Conservation (phyloP, 179 eudicot genomes). For the Carnegiea gigantea region DNA sequence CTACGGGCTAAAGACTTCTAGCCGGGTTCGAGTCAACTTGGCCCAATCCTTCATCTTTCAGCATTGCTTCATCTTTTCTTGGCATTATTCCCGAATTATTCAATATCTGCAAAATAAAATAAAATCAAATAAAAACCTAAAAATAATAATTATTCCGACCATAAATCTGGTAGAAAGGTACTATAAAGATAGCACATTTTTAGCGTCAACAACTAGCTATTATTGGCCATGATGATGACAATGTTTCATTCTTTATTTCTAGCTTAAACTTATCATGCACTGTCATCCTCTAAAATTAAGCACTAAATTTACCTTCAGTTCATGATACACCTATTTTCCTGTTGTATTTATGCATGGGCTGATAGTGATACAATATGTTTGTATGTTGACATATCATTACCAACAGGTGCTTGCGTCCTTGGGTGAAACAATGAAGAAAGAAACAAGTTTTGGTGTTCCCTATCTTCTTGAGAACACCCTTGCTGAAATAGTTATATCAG, state of each 20-base stretch:
- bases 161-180: no score
- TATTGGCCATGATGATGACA: constrained; percentile 93
- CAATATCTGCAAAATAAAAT: no score
- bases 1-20: no score
- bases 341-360: no score
- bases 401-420: constrained; percentile 83
- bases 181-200: no score
- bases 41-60: no score
- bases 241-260: constrained; percentile 43
- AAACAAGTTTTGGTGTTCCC: constrained; percentile 93
- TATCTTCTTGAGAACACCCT: constrained; percentile 78
- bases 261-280: not conserved
- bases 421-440: constrained; percentile 94
- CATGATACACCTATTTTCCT: not conserved
- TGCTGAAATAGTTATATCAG: constrained; percentile 89
- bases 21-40: no score
- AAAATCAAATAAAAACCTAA: no score
- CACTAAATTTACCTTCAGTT: not conserved
- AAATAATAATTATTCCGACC: no score
- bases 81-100: no score
- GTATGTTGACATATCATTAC: not conserved
- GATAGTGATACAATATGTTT: constrained; percentile 12
- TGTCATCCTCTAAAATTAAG: not conserved
- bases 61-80: no score
- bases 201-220: no score